Percentiles rank a stretch among this genome's conserved stretches.
These are phyloP conservation scores for Ceratocystis variospora DNA, from an alignment of 2,329 filamentous ascomycete genomes.

Conservation along the genomic window DNA sequence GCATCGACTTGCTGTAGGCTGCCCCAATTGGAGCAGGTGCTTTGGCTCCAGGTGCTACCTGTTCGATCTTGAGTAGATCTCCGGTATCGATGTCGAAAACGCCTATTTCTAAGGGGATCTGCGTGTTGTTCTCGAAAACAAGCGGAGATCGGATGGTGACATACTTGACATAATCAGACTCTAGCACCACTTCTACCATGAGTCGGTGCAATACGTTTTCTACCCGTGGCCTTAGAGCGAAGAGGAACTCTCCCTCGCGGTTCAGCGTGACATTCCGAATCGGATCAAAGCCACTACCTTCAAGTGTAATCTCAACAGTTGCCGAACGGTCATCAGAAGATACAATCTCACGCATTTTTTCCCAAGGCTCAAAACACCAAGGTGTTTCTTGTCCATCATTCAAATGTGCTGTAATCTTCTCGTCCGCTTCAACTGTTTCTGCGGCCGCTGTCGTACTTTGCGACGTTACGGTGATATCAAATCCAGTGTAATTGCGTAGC, in stretches of 20 bases:
- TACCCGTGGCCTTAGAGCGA: slow-evolving; percentile 75
- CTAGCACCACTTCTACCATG: slow-evolving; percentile 80
- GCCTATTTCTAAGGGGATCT: slow-evolving; percentile 88
- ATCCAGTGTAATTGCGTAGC: slow-evolving; percentile 91
- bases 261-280: slow-evolving; percentile 80
- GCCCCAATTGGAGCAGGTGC: slow-evolving; percentile 85
- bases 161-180: slow-evolving; percentile 93
- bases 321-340: slow-evolving; percentile 70
- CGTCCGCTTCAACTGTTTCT: neutral
- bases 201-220: slow-evolving; percentile 77
- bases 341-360: slow-evolving; percentile 87
- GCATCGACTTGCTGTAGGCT: slow-evolving; percentile 73
- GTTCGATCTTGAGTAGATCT: slow-evolving; percentile 91
- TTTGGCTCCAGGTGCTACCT: slow-evolving; percentile 82
- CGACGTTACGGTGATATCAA: slow-evolving; percentile 64
- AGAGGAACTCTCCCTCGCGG: slow-evolving; percentile 86
- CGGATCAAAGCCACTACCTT: slow-evolving; percentile 86
- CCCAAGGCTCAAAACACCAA: slow-evolving; percentile 95
- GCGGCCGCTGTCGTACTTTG: slow-evolving; percentile 35
- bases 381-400: slow-evolving; percentile 81
- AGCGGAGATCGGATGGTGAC: slow-evolving; percentile 89
- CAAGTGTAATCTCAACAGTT: slow-evolving; percentile 67
- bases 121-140: slow-evolving; percentile 86
- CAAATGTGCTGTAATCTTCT: slow-evolving; percentile 55
- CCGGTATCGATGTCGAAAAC: slow-evolving; percentile 79